Evolutionary conservation across 805 yeast genomes (phyloP), one percentile per base, ranked within the genome.

Genomic region (Metschnikowia reukaufii): DNA sequence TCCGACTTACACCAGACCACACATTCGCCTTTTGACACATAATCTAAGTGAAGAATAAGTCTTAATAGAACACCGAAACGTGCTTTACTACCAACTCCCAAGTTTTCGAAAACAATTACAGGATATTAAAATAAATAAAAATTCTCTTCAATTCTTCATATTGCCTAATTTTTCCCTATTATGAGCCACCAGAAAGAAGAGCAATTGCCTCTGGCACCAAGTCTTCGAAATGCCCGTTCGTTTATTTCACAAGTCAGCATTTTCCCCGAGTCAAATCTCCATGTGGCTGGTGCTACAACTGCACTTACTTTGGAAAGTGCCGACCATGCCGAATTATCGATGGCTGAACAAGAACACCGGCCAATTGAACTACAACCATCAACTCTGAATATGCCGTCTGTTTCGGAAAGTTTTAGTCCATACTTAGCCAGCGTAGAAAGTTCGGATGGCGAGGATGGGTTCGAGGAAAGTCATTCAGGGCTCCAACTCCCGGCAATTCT

Each of bases 281-380:
- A 48, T 20, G 44, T 40, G 19, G 44, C 52, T 6, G 52, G 37
- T 20, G 54, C 55, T 9, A 52, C 56, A 2, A 52, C 56, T 6
- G 56, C 56, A 2, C 48, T 52, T 20, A 47, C 56, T 12, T 42
- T 52, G 15, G 49, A 50, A 20, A 52, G 52, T 23, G 46, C 56
- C 1, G 52, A 50, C 7, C 49, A 45, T 20, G 56, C 54, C 5
- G 45, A 50, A 33, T 15, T 49, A 2, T 40, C 47, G 16, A 27
- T 30, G 12, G 17, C n/a, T 15, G 54, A 50, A 16, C 47, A 34
- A 3, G 47, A 40, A 10, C 27, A 21, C 6, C 42, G 40, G 18
- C 29, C 42, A 8, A 35, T 20, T 23, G 40, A 21, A n/a, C 8
- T 49, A 16, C 37, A 25, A 4, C 46, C 50, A 3, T 32, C 36